Base-by-base conservation (phyloP, 2,329 filamentous ascomycete genomes). In the Aspergillus sp. region DNA sequence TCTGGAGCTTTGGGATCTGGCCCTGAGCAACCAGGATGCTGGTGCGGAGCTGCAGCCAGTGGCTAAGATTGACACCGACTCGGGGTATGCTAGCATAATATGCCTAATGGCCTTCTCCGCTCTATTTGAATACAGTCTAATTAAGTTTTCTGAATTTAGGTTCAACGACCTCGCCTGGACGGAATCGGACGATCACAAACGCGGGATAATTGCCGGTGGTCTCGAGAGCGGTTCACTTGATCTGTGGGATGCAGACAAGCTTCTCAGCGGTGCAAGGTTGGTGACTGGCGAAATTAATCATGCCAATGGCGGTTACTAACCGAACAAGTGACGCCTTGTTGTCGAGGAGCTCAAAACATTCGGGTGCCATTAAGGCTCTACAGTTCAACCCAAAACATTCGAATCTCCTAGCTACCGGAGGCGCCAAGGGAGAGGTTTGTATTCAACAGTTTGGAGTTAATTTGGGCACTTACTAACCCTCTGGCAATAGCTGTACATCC, bases 81-180 rank as follows among this genome's bases (percentile, higher is more conserved):
- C 93, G 58, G 95, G 91, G 93, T 96, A 86, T 46, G 41, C 42
- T 49, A 33, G 37, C 20, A 30, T 8, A 33, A 24, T 53, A 20
- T 15, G 4, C 27, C 15, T 27, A 20, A 30, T 9, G 45, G 20
- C 24, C 48, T n/a, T 30, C 19, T 20, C 12, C 22, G 9, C 4
- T 17, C 42, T 40, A 19, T 54, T 33, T n/a, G 45, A 47, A 37
- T 9, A 30, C n/a, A 15, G 27, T 55, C 69, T 75, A 58, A 74
- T 64, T 30, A 7, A 15, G 15, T 22, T n/a, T 50, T 30, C 54
- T 42, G 61, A 44, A 15, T 41, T 13, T 71, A 96, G 95, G 70
- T 99, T 99, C 77, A 95, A 97, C 75, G 95, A 98, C 72, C 89
- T 99, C 73, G 92, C 93, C 60, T 99, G 95, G 95, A 89, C 91